Evolutionary conservation across 176 grass and related monocot species (phyloP), one percentile per base, ranked within the genome.

Genomic region (Rhynchospora tenuis): DNA sequence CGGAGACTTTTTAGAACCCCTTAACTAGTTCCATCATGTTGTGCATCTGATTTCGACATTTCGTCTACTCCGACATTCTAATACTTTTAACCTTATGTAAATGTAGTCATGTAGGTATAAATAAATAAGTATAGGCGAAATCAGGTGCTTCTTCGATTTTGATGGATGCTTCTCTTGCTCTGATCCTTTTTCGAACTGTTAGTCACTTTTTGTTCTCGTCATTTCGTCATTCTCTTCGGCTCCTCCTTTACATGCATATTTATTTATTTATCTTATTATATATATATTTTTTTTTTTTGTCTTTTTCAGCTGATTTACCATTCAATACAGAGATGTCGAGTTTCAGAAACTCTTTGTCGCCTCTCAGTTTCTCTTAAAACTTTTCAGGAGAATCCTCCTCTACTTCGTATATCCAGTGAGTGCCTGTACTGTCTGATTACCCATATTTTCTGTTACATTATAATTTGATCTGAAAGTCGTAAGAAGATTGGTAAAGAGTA

Each of bases 221-320:
- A 4, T 79, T 38, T 27, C 38, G n/a, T n/a, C n/a, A n/a, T 65
- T 57, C 29, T 12, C 2, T 48, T 42, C n/a, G n/a, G n/a, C n/a
- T 43, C 15, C 38, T 7, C 71, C 55, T 59, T 38, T 80, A n/a
- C n/a, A n/a, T n/a, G n/a, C n/a, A 2, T 31, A 17, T 46, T 47
- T 59, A 38, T 38, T 4, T 38, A 38, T 38, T 38, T 38, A 16
- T 3, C 45, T 0, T 13, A 75, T 75, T 11, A 54, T 17, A 17
- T 22, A n/a, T 60, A 42, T 8, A 5, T 38, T 52, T 59, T 60
- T 62, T 5, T 64, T 82, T 29, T 51, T 64, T 47, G 59, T 2
- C 70, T 2, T 4, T 82, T 82, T 82, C 59, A 82, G 79, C 59
- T 82, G 42, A 66, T 82, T 29, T 82, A 66, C 17, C 60, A 65